A percentile compares a stretch with the other conserved stretches of the same genome.
Evolutionary conservation across 1,284 basidiomycete genomes (phyloP).

Genomic region (Singerocomus rubriflavus): DNA sequence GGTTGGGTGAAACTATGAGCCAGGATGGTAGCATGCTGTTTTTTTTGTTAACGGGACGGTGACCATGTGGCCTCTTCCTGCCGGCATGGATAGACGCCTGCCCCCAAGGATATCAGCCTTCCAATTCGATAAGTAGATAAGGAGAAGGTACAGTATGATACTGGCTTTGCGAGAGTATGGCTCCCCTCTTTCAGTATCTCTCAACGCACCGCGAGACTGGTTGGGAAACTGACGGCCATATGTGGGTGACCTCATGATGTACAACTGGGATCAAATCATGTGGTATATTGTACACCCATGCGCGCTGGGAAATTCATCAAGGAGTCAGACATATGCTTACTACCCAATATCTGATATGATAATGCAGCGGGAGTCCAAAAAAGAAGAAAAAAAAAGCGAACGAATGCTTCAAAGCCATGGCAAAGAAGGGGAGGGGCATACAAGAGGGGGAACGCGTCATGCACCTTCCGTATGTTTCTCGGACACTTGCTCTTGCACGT

Average conservation of each 20-base stretch:
- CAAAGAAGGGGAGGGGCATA: background rate
- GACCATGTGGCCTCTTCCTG: too few relatives aligned
- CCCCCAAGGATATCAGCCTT: too few relatives aligned
- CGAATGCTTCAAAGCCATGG: background rate
- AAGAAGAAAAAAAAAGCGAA: background rate
- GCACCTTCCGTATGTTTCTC: constrained; percentile 31
- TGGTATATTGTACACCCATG: background rate
- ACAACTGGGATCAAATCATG: background rate
- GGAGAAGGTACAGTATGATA: too few relatives aligned
- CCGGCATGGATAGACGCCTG: too few relatives aligned
- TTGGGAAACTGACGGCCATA: background rate
- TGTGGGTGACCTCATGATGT: background rate
- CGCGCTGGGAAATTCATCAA: background rate
- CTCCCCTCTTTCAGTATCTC: too few relatives aligned
- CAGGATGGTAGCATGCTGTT: too few relatives aligned
- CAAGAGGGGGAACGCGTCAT: constrained; percentile 2
- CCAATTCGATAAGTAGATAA: too few relatives aligned
- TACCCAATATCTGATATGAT: background rate
- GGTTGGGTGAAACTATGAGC: too few relatives aligned
- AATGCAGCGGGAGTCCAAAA: background rate
- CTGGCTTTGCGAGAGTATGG: too few relatives aligned
- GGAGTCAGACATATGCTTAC: background rate
- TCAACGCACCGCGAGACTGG: background rate
- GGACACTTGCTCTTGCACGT: constrained; percentile 31
- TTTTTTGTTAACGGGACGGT: too few relatives aligned